These are phyloP conservation scores for Entamoeba histolytica DNA, from an alignment of 208 protist species.

Conservation along the genomic window DNA sequence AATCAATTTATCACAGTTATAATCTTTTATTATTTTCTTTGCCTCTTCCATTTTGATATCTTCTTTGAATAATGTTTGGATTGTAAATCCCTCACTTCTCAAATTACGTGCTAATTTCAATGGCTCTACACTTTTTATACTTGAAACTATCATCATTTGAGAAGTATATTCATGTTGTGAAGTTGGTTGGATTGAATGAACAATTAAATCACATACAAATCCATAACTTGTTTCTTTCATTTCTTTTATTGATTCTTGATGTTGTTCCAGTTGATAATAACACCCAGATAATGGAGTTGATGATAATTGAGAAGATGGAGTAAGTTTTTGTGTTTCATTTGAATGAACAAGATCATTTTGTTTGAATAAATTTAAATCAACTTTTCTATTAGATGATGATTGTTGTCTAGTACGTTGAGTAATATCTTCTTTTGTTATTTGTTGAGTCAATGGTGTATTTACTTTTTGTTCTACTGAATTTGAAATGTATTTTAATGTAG, in stretches of 20 bases:
- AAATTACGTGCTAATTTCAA: not conserved
- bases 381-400: not conserved
- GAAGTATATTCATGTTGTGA: not conserved
- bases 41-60: not conserved
- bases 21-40: not conserved
- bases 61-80: not conserved
- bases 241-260: not conserved
- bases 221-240: too few relatives aligned
- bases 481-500: not conserved
- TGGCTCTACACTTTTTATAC: not conserved
- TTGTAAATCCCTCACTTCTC: not conserved
- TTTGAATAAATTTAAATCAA: not conserved
- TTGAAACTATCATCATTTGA: not conserved
- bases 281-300: not conserved
- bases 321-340: too few relatives aligned
- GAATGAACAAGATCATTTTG: too few relatives aligned
- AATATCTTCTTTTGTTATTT: not conserved
- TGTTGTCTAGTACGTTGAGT: not conserved
- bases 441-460: not conserved
- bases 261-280: not conserved
- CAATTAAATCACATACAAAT: not conserved
- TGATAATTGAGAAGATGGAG: not conserved
- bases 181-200: not conserved
- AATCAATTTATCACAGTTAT: not conserved
- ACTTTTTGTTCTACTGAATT: not conserved